Evolutionary conservation across 2,329 filamentous ascomycete species (phyloP).

Genomic region (Alternaria tenuissima): DNA sequence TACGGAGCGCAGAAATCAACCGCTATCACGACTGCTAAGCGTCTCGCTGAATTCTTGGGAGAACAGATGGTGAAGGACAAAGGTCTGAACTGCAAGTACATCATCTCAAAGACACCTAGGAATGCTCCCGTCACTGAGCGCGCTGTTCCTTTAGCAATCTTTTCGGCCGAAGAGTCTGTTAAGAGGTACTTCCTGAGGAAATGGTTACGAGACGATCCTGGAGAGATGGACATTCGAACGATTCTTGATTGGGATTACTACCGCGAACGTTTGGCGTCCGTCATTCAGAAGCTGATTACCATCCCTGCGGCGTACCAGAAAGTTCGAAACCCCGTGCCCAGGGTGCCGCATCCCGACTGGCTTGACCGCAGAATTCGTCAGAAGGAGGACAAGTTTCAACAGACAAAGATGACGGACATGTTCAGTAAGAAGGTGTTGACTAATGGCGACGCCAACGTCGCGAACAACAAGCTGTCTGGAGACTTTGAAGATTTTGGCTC

Average conservation of each 20-base stretch:
- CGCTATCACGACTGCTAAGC: constrained; percentile 97
- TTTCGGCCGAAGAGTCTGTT: constrained; percentile 87
- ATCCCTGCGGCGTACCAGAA: constrained; percentile 97
- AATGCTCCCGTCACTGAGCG: constrained; percentile 93
- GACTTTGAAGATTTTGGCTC: constrained; percentile 84
- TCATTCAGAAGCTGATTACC: constrained; percentile 98
- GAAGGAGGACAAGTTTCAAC: constrained; percentile 97
- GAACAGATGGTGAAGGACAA: constrained; percentile 99
- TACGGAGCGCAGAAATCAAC: constrained; percentile 97
- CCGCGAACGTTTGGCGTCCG: constrained; percentile 90
- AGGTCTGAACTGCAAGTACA: constrained; percentile 98
- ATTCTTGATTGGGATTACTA: constrained; percentile 99
- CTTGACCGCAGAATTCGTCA: constrained; percentile 90
- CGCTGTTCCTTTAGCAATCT: constrained; percentile 94
- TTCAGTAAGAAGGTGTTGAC: constrained; percentile 78
- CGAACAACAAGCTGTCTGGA: constrained; percentile 63
- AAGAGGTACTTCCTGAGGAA: constrained; percentile 91
- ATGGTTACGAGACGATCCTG: constrained; percentile 93
- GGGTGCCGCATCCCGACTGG: constrained; percentile 96
- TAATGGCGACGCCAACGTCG: constrained; percentile 72
- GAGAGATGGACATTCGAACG: constrained; percentile 86
- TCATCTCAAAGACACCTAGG: constrained; percentile 87
- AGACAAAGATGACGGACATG: constrained; percentile 97
- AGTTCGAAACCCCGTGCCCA: constrained; percentile 89
- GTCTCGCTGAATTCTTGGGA: constrained; percentile 92